phyloP scores from a whole-genome alignment of 345 rosid species.

The Gynandropsis gynandra region DNA sequence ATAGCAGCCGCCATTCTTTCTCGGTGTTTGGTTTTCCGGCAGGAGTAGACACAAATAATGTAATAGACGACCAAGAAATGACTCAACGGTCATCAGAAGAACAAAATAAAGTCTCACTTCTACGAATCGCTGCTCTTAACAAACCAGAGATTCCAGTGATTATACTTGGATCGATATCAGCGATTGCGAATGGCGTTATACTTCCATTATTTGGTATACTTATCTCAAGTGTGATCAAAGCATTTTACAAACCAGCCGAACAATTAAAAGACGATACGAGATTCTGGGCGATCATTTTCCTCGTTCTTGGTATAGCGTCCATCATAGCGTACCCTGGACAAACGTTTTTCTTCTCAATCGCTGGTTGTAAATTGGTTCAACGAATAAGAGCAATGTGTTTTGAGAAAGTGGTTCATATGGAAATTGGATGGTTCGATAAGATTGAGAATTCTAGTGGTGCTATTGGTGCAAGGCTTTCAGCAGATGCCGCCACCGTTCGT shows the following conservation, averaged over 20 bases:
- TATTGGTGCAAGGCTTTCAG: constrained; percentile 78
- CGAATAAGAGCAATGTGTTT: constrained; percentile 65
- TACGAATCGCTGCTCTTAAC: constrained; percentile 60
- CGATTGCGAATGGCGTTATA: constrained; percentile 44
- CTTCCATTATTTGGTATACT: constrained; percentile 55
- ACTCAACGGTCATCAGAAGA: constrained; percentile 20
- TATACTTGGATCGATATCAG: constrained; percentile 45
- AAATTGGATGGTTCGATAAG: constrained; percentile 79
- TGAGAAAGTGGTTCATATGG: constrained; percentile 79
- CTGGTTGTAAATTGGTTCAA: constrained; percentile 58
- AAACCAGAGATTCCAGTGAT: constrained; percentile 75
- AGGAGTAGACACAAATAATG: constrained; percentile 31
- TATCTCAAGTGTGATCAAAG: constrained; percentile 41
- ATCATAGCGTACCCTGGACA: constrained; percentile 39
- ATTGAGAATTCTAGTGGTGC: constrained; percentile 74
- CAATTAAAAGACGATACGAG: constrained; percentile 51
- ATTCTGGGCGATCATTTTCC: constrained; percentile 59
- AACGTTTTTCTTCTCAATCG: constrained; percentile 57
- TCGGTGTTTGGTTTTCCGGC: constrained; percentile 51
- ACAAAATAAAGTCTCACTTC: constrained; percentile 38
- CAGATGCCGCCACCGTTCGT: constrained; percentile 69
- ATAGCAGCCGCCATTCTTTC: constrained; percentile 52
- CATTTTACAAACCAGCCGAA: constrained; percentile 54
- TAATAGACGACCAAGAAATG: constrained; percentile 25
- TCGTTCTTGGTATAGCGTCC: constrained; percentile 53